Base-by-base conservation (phyloP, 2,329 filamentous ascomycete genomes). In the Thelonectria discophora region DNA sequence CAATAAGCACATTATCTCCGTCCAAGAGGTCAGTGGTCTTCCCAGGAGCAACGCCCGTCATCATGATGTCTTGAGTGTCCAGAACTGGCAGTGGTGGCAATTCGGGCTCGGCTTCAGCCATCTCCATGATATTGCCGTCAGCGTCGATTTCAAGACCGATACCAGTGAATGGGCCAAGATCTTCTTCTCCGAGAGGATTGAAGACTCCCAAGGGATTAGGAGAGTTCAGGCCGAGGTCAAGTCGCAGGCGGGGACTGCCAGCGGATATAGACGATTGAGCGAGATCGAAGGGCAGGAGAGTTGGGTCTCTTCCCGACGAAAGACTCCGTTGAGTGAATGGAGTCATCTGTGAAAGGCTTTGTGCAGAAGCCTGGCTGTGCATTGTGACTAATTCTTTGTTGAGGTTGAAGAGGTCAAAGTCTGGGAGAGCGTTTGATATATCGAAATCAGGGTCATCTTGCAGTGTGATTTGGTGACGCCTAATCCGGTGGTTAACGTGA, bases 401-500 rank as follows among this genome's bases (percentile, higher is more conserved):
- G 21, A 73, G 72, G 39, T 77, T 77, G 32, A 83, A 64, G 15
- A 77, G 64, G 24, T 78, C 74, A 27, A 79, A 58, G 6, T 71
- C 71, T 34, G 77, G 76, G 11, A 78, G 56, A 11, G 64, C 60
- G 45, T 64, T 72, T 58, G 71, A 63, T 5, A 74, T 72, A 52
- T 79, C 77, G 62, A 98, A 97, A 43, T 86, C 84, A 1, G 93
- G 93, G 71, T 98, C 94, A 70, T 98, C 92, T 55, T 86, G 81
- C 2, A 98, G 81, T 3, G 93, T 81, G 58, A 97, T 88, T 68
- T 94, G 89, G 21, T 91, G 87, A 5, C 86, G 88, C 69, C 92
- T 97, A 46, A 39, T 24, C 27, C 15, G 43, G 27, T 30, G 27
- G 27, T 63, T 37, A 60, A 60, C 11, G 47, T 58, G 58, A 17